Conservation (phyloP, 495 filamentous ascomycete genomes). For the Aspergillus cavernicola region DNA sequence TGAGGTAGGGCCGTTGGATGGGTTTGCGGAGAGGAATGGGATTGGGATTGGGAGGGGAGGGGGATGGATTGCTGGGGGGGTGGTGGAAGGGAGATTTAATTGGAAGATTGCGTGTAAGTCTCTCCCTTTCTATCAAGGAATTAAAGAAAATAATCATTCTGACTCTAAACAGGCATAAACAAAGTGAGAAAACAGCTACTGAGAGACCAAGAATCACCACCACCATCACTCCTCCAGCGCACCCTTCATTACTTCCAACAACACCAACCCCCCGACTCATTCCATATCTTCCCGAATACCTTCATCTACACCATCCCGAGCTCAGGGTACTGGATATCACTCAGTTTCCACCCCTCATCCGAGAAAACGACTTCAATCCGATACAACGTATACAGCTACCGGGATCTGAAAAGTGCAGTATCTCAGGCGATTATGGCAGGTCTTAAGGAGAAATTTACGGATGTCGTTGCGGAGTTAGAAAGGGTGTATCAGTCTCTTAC, state of each 20-base stretch:
- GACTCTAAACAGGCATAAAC: too few relatives aligned
- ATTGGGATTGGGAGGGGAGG: constrained; percentile 3
- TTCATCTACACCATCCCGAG: constrained; percentile 14
- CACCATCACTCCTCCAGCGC: background rate
- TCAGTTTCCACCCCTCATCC: constrained; percentile 19
- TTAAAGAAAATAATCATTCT: too few relatives aligned
- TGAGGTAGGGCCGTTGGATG: constrained; percentile 10
- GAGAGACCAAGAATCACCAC: background rate
- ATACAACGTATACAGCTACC: constrained; percentile 19
- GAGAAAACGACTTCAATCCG: constrained; percentile 18
- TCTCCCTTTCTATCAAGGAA: background rate
- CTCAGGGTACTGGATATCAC: constrained; percentile 14
- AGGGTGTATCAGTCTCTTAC: constrained; percentile 4
- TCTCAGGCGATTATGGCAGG: background rate
- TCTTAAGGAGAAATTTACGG: background rate
- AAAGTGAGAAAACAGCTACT: too few relatives aligned
- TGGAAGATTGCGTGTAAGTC: constrained; percentile 40
- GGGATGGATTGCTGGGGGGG: constrained; percentile 34
- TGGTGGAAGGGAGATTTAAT: constrained; percentile 39
- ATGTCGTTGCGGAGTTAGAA: constrained; percentile 8
- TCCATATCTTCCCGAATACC: constrained; percentile 16
- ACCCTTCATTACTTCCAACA: background rate
- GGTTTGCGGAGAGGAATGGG: constrained; percentile 8
- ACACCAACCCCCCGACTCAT: background rate
- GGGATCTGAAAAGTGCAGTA: background rate